Percentiles rank a stretch among this genome's conserved stretches.
These are phyloP conservation scores for Exophiala calicioides DNA, from an alignment of 2,329 filamentous ascomycete genomes.

Conservation along the genomic window DNA sequence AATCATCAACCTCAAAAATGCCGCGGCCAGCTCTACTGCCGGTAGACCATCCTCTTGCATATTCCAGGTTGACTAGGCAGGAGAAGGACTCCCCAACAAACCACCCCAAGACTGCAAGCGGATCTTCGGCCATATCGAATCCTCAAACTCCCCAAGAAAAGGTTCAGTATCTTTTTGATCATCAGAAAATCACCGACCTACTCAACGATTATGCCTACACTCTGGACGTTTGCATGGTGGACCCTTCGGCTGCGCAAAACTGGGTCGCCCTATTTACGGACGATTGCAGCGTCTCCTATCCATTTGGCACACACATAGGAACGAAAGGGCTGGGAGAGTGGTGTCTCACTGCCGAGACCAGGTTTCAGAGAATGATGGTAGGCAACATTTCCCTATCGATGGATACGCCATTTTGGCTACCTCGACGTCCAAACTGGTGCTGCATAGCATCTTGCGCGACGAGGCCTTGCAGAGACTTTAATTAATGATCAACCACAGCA, in stretches of 20 bases:
- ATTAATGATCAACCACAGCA: conserved; percentile 14
- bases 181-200: conserved; percentile 49
- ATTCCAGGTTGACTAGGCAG: not conserved
- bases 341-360: conserved; percentile 17
- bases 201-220: conserved; percentile 54
- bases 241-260: conserved; percentile 4
- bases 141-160: conserved; percentile 12
- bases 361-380: conserved; percentile 19
- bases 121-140: conserved; percentile 4
- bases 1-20: not conserved
- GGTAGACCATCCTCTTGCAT: conserved; percentile 13
- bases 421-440: not conserved
- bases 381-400: not conserved
- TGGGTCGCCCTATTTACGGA: conserved; percentile 20
- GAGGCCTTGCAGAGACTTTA: too few species aligned
- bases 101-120: not conserved
- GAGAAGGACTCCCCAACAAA: not conserved
- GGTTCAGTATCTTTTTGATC: conserved; percentile 18
- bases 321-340: conserved; percentile 13
- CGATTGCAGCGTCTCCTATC: conserved; percentile 17
- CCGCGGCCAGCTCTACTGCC: conserved; percentile 8
- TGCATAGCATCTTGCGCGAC: not conserved
- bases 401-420: too few species aligned
- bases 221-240: conserved; percentile 19
- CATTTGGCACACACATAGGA: conserved; percentile 17